Conservation (phyloP, 331 rosid species). For the Rosa hybrid region DNA sequence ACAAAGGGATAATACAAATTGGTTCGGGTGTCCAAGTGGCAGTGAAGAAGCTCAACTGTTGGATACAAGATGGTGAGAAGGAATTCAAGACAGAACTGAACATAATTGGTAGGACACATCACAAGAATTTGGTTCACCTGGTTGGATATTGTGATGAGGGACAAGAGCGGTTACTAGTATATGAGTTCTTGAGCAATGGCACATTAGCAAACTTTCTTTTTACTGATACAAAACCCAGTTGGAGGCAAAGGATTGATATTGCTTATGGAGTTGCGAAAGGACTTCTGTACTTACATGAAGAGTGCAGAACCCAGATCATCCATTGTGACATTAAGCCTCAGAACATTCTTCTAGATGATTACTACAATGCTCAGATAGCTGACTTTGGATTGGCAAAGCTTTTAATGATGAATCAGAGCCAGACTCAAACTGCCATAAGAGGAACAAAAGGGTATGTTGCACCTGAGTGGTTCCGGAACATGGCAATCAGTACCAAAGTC, state of each 20-base stretch:
- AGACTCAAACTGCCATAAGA: no score
- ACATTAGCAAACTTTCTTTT: conserved; percentile 44
- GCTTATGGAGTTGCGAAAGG: conserved; percentile 50
- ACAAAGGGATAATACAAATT: no score
- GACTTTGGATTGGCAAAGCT: conserved; percentile 56
- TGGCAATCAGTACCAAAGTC: no score
- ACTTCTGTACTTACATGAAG: conserved; percentile 54
- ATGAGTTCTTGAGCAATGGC: conserved; percentile 54
- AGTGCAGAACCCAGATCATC: conserved; percentile 44
- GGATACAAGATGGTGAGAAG: no score
- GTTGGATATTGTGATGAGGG: conserved; percentile 49
- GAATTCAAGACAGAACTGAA: no score
- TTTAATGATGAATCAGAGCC: not conserved
- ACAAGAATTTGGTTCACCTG: conserved; percentile 51
- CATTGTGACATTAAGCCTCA: conserved; percentile 64
- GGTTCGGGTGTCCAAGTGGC: no score
- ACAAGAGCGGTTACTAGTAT: conserved; percentile 33
- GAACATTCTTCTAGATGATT: conserved; percentile 49
- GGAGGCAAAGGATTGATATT: conserved; percentile 41
- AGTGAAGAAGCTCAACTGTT: no score
- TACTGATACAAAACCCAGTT: conserved; percentile 36
- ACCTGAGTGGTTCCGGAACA: no score
- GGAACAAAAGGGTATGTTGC: no score
- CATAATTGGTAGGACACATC: conserved; percentile 52
- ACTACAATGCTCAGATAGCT: conserved; percentile 32